These are phyloP conservation scores for Bauhinia variegata DNA, from an alignment of 306 rosid species.

Conservation along the genomic window DNA sequence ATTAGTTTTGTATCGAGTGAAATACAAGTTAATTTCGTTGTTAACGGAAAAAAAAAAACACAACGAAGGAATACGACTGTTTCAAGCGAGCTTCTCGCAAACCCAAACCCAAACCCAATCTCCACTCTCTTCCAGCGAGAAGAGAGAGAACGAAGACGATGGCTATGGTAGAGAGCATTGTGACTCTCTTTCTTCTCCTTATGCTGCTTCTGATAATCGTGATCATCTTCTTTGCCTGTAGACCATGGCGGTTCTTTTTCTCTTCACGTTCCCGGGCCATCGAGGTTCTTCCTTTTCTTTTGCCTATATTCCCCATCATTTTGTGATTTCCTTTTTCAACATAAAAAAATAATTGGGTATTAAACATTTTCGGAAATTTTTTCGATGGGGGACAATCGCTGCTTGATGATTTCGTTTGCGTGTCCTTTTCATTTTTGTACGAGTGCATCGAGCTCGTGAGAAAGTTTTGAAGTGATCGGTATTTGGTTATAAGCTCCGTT, in stretches of 20 bases:
- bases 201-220: conserved; percentile 84
- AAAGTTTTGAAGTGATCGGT: conserved; percentile 1
- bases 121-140: conserved; percentile 31
- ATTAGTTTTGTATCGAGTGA: too few relatives aligned
- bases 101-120: conserved; percentile 64
- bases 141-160: conserved; percentile 60
- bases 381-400: neutral
- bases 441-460: conserved; percentile 17
- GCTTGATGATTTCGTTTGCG: neutral
- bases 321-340: neutral
- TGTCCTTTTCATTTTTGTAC: conserved; percentile 11
- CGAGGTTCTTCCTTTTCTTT: conserved; percentile 48
- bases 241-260: conserved; percentile 94
- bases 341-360: neutral
- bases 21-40: neutral
- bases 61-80: conserved; percentile 67
- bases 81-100: conserved; percentile 88
- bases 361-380: neutral
- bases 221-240: conserved; percentile 70
- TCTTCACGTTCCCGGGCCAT: conserved; percentile 51
- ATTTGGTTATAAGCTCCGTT: conserved; percentile 24
- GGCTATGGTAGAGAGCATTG: conserved; percentile 71
- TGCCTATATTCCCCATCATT: neutral
- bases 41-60: neutral
- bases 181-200: conserved; percentile 65